Conservation (phyloP, 2,329 filamentous ascomycete species). For the Aspergillaceae sp. region DNA sequence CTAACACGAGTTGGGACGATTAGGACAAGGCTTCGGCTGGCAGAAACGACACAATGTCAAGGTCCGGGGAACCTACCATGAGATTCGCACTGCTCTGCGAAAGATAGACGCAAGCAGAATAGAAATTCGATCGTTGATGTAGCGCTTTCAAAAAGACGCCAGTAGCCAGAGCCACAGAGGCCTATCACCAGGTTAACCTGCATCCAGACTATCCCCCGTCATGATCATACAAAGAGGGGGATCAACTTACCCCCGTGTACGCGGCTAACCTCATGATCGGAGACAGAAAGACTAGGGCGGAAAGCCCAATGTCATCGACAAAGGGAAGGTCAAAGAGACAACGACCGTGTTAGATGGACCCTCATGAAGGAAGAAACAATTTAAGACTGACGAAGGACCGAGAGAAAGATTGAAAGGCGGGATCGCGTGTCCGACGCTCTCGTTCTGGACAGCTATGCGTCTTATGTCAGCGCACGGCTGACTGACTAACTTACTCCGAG, state of each 20-base stretch:
- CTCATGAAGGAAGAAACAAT: slow-evolving; percentile 6
- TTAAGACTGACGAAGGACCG: background rate
- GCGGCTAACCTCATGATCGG: slow-evolving; percentile 41
- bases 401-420: background rate
- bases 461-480: slow-evolving; percentile 14
- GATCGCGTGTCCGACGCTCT: slow-evolving; percentile 8
- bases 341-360: slow-evolving; percentile 9
- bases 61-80: slow-evolving; percentile 52
- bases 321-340: slow-evolving; percentile 5
- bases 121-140: slow-evolving; percentile 94
- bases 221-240: background rate
- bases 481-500: background rate
- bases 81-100: slow-evolving; percentile 93
- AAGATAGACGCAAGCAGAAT: slow-evolving; percentile 93
- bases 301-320: slow-evolving; percentile 22
- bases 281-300: slow-evolving; percentile 12
- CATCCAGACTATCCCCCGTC: background rate
- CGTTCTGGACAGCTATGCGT: slow-evolving; percentile 20
- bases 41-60: slow-evolving; percentile 1
- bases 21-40: slow-evolving; percentile 3
- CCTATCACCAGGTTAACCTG: slow-evolving; percentile 39
- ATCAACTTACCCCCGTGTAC: slow-evolving; percentile 43
- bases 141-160: slow-evolving; percentile 83
- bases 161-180: slow-evolving; percentile 74
- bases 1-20: slow-evolving; percentile 35